A percentile compares a stretch with the other conserved stretches of the same genome.
phyloP scores from a whole-genome alignment of 768 basidiomycete species.

The Cystobasidium ongulense region DNA sequence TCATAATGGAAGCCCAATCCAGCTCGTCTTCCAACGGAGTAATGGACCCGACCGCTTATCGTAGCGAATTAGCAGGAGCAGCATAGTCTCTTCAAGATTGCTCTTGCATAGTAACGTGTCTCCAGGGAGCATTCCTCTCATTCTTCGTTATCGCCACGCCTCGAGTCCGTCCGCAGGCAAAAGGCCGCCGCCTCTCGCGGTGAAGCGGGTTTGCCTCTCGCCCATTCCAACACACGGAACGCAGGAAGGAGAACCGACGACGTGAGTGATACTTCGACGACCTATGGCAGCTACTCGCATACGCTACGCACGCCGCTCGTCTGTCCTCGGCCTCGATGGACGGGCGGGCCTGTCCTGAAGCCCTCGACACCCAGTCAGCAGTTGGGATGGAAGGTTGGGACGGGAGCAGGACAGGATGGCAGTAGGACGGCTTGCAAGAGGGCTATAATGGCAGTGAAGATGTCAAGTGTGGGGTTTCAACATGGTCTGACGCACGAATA shows the following conservation, averaged over 20 bases:
- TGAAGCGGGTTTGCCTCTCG: neutral
- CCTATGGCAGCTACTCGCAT: neutral
- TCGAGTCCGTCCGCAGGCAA: neutral
- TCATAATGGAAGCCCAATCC: too few relatives aligned
- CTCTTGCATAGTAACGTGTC: too few relatives aligned
- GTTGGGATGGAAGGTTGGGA: neutral
- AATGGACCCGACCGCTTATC: too few relatives aligned
- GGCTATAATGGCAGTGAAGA: neutral
- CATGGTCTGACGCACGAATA: neutral
- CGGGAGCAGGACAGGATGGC: neutral
- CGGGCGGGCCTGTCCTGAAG: neutral
- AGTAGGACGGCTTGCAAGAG: neutral
- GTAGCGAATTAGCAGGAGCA: too few relatives aligned
- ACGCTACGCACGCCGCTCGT: neutral
- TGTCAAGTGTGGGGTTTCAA: neutral
- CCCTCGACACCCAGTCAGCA: neutral
- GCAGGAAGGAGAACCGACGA: neutral
- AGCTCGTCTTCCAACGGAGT: too few relatives aligned
- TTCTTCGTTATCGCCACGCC: neutral
- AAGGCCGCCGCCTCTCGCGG: neutral
- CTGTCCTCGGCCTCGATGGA: neutral
- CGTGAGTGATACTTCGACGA: neutral
- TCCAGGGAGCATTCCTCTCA: too few relatives aligned
- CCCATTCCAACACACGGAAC: neutral
- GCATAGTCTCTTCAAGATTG: too few relatives aligned